These are phyloP conservation scores for Nidularia pulvinata DNA, from an alignment of 768 basidiomycete species.

Conservation along the genomic window DNA sequence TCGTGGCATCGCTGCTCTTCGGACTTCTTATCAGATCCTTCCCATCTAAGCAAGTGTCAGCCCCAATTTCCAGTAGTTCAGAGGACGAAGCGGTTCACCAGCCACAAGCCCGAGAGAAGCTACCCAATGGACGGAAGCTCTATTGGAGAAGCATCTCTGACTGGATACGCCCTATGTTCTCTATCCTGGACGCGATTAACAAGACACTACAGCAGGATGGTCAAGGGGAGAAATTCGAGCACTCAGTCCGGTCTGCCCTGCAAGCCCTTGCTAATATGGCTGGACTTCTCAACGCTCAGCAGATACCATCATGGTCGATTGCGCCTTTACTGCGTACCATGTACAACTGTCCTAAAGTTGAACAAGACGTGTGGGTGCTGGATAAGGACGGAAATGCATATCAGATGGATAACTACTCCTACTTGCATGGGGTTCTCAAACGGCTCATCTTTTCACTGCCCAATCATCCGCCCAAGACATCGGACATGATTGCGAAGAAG, in stretches of 20 bases:
- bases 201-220: constrained; percentile 23
- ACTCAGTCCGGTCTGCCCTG: constrained; percentile 31
- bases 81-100: neutral
- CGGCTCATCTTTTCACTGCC: constrained; percentile 36
- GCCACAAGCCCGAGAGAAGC: constrained; percentile 1
- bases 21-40: constrained; percentile 65
- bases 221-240: constrained; percentile 10
- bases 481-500: neutral
- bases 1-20: constrained; percentile 74
- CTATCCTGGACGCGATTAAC: constrained; percentile 29
- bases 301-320: constrained; percentile 43
- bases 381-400: constrained; percentile 16
- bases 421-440: constrained; percentile 47
- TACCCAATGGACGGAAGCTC: constrained; percentile 10
- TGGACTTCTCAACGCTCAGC: constrained; percentile 44
- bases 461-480: neutral
- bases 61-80: constrained; percentile 13
- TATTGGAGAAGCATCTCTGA: too few relatives aligned
- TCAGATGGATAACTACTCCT: constrained; percentile 37
- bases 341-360: constrained; percentile 40
- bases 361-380: constrained; percentile 34
- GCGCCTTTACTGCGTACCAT: constrained; percentile 44
- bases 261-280: constrained; percentile 67
- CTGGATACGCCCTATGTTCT: too few relatives aligned
- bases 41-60: constrained; percentile 35